Percentiles rank a stretch among this genome's conserved stretches.
Conservation (phyloP, 805 yeast genomes). For the Jamesozyma piceae region DNA sequence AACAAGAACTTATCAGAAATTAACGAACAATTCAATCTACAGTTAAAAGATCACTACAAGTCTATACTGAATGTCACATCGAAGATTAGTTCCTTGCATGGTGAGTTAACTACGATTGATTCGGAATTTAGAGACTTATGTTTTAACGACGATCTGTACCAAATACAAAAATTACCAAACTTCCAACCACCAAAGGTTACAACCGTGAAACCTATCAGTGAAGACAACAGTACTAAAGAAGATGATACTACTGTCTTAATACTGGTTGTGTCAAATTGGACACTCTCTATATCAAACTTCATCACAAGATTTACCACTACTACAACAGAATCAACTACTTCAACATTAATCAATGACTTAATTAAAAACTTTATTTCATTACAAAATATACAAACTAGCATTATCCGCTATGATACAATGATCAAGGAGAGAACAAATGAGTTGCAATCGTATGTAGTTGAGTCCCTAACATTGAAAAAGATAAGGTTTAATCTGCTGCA, state of each 20-base stretch:
- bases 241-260: conserved; percentile 1
- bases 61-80: conserved; percentile 23
- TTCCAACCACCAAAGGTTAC: conserved; percentile 1
- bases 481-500: conserved; percentile 11
- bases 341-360: conserved; percentile 12
- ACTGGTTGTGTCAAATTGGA: conserved; percentile 20
- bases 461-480: conserved; percentile 6
- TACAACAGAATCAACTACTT: conserved; percentile 4
- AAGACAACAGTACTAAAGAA: background rate
- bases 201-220: background rate
- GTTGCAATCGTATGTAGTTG: conserved; percentile 10
- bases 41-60: conserved; percentile 18
- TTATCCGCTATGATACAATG: conserved; percentile 5
- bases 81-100: conserved; percentile 12
- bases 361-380: conserved; percentile 10
- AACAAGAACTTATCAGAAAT: conserved; percentile 6
- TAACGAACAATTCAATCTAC: conserved; percentile 13
- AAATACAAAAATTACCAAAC: conserved; percentile 17
- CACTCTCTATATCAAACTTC: conserved; percentile 17
- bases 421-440: conserved; percentile 7
- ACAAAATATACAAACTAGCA: background rate
- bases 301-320: conserved; percentile 13
- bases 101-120: conserved; percentile 14
- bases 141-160: conserved; percentile 22
- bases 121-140: conserved; percentile 23